Evolutionary conservation across 2,329 filamentous ascomycete species (phyloP).

Genomic region (Rachicladosporium sp.): DNA sequence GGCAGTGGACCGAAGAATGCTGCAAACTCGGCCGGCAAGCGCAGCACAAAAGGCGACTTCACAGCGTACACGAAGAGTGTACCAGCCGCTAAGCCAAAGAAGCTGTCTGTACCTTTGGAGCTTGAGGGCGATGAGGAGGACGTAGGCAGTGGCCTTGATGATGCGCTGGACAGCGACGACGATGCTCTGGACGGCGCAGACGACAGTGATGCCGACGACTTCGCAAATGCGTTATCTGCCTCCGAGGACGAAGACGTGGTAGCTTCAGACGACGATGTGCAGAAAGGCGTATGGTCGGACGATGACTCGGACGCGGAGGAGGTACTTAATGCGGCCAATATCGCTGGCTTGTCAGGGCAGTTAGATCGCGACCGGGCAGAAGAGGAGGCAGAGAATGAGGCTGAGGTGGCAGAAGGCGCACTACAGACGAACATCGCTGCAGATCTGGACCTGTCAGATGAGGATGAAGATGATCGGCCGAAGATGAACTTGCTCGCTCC

Average conservation of each 20-base stretch:
- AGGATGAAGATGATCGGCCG: constrained; percentile 46
- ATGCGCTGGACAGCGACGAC: constrained; percentile 27
- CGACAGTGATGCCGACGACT: constrained; percentile 20
- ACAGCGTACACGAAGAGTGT: constrained; percentile 13
- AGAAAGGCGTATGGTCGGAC: constrained; percentile 77
- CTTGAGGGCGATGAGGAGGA: constrained; percentile 25
- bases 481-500: constrained; percentile 56
- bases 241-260: constrained; percentile 32
- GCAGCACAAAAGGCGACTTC: constrained; percentile 17
- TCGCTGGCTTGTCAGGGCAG: constrained; percentile 77
- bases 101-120: constrained; percentile 12
- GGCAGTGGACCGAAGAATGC: constrained; percentile 14
- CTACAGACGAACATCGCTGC: constrained; percentile 88
- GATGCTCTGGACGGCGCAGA: constrained; percentile 22
- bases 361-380: constrained; percentile 65
- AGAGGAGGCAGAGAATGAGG: constrained; percentile 71
- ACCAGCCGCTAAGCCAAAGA: constrained; percentile 24
- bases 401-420: constrained; percentile 72
- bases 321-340: constrained; percentile 87
- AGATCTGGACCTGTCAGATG: constrained; percentile 48
- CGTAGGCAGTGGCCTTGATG: constrained; percentile 9
- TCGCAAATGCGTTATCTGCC: constrained; percentile 25
- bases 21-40: constrained; percentile 20
- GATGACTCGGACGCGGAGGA: constrained; percentile 81
- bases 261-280: constrained; percentile 55